Evolutionary conservation across 352 stramenopile genomes (phyloP).

Genomic region (Phytopythium oedochilum): DNA sequence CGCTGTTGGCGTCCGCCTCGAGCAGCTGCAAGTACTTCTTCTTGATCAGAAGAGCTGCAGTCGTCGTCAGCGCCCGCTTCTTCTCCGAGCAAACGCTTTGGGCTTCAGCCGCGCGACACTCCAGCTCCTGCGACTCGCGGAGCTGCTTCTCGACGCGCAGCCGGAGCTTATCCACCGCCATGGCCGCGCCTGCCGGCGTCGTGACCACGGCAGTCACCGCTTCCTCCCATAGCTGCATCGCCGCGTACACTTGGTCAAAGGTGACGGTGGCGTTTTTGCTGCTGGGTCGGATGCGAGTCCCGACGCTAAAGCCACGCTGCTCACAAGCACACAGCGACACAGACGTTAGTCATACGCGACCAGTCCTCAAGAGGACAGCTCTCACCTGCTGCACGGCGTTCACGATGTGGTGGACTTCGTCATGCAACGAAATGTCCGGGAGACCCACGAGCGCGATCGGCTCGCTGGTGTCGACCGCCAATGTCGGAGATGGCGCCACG

Average conservation of each 20-base stretch:
- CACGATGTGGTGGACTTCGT: background rate
- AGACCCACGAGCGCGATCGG: background rate
- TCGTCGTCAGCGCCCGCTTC: background rate
- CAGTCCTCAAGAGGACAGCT: too few species aligned
- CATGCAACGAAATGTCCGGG: background rate
- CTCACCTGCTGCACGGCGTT: background rate
- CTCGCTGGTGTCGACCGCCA: background rate
- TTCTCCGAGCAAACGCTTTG: background rate
- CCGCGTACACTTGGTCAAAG: background rate
- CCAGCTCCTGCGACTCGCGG: background rate
- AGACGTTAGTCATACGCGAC: too few species aligned
- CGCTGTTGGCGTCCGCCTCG: background rate
- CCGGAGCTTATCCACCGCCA: background rate
- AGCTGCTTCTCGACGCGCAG: background rate
- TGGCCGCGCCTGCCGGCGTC: background rate
- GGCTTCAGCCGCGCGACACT: background rate
- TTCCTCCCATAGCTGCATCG: background rate
- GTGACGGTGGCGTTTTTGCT: background rate
- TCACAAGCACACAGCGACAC: background rate
- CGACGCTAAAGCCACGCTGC: background rate
- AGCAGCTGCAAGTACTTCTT: background rate
- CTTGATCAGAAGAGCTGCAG: too few species aligned
- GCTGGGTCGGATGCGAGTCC: too few species aligned
- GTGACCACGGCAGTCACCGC: background rate
- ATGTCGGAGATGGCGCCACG: too few species aligned